These are phyloP conservation scores for Talaromyces albobiverticillius DNA, from an alignment of 2,329 filamentous ascomycete species.

Conservation along the genomic window DNA sequence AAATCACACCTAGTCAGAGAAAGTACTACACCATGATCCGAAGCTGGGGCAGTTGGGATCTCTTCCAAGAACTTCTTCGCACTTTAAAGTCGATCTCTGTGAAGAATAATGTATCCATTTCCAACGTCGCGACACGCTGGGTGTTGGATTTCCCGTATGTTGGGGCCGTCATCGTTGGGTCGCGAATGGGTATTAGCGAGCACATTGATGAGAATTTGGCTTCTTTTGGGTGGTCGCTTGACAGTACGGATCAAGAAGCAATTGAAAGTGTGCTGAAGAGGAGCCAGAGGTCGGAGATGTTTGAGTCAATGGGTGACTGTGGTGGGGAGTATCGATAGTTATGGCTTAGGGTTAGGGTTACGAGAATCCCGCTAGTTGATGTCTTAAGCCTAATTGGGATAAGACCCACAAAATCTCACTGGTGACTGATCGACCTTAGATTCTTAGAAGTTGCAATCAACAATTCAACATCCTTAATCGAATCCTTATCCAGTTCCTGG, in stretches of 20 bases:
- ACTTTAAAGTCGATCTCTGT: constrained; percentile 3
- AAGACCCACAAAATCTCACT: too few relatives aligned
- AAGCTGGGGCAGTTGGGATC: constrained; percentile 9
- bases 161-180: constrained; percentile 10
- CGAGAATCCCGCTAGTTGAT: too few relatives aligned
- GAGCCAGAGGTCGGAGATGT: constrained; percentile 4
- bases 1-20: constrained; percentile 14
- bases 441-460: background rate
- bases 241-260: background rate
- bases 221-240: constrained; percentile 12
- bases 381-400: too few relatives aligned
- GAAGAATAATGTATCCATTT: constrained; percentile 11
- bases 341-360: too few relatives aligned
- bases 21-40: constrained; percentile 14
- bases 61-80: constrained; percentile 6
- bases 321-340: constrained; percentile 13
- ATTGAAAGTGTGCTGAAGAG: constrained; percentile 7
- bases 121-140: constrained; percentile 13
- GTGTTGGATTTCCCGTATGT: constrained; percentile 11
- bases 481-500: background rate
- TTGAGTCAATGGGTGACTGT: constrained; percentile 12
- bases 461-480: background rate
- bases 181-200: constrained; percentile 12
- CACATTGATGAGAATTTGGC: constrained; percentile 11
- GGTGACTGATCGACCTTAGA: too few relatives aligned